Evolutionary conservation across 257 asterid species (phyloP).

Genomic region (Anisodus acutangulus): DNA sequence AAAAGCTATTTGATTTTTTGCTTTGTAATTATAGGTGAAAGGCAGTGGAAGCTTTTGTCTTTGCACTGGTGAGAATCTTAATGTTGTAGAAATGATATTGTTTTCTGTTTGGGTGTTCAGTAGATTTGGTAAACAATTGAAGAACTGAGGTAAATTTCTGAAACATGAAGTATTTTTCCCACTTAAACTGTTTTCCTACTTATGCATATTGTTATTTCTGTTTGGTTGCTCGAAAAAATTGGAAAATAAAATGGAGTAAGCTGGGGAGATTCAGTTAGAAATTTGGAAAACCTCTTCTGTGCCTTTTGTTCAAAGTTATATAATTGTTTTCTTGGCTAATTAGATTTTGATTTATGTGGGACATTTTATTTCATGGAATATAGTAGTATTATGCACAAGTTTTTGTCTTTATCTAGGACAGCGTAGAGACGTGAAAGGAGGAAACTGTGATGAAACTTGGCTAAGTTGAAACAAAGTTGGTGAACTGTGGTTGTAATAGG

Average conservation of each 20-base stretch:
- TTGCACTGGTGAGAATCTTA: background rate
- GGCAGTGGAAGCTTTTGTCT: background rate
- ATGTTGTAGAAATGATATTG: background rate
- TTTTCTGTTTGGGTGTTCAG: slow-evolving; percentile 1
- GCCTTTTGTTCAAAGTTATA: background rate
- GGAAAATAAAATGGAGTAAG: background rate
- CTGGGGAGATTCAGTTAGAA: slow-evolving; percentile 16
- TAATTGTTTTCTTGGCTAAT: background rate
- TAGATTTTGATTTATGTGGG: background rate
- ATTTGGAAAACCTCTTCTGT: background rate
- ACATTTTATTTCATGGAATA: background rate
- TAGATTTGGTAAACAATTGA: background rate
- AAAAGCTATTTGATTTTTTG: background rate
- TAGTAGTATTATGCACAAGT: background rate
- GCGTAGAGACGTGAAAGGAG: slow-evolving; percentile 1
- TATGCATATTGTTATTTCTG: background rate
- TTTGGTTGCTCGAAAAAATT: background rate
- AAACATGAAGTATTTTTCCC: background rate
- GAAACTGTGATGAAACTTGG: background rate
- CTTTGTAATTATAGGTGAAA: slow-evolving; percentile 8
- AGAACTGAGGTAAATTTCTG: background rate
- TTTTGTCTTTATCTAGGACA: slow-evolving; percentile 23
- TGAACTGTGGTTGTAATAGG: background rate
- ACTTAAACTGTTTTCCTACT: background rate
- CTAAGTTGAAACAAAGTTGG: background rate